phyloP scores from a whole-genome alignment of 495 filamentous ascomycete genomes.

The Aspergillus heteromorphus region DNA sequence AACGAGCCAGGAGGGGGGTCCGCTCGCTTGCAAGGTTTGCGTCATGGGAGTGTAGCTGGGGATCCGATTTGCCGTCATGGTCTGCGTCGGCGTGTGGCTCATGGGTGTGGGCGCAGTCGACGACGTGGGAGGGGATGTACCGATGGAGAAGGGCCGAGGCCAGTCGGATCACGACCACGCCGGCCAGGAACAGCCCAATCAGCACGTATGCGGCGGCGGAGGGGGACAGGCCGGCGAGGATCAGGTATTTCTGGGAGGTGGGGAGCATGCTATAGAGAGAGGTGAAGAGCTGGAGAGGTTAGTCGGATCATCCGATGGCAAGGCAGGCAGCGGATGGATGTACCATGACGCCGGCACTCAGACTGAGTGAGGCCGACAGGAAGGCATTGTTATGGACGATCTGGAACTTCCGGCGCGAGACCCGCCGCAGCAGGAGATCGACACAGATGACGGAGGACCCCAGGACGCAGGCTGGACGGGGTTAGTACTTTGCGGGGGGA shows the following conservation, averaged over 20 bases:
- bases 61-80: constrained; percentile 20
- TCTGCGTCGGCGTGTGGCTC: constrained; percentile 43
- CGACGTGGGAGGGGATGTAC: constrained; percentile 85
- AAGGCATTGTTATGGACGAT: constrained; percentile 88
- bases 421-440: constrained; percentile 65
- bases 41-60: constrained; percentile 15
- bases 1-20: constrained; percentile 38
- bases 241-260: constrained; percentile 69
- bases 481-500: constrained; percentile 8
- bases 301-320: constrained; percentile 5
- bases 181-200: constrained; percentile 71
- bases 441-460: constrained; percentile 84
- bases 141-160: constrained; percentile 75
- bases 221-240: constrained; percentile 58
- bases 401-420: constrained; percentile 72
- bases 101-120: constrained; percentile 86
- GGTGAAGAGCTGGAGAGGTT: constrained; percentile 68
- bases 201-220: constrained; percentile 64
- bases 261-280: constrained; percentile 94
- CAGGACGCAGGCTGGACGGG: constrained; percentile 64
- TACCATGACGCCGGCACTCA: constrained; percentile 98
- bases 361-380: constrained; percentile 77
- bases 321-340: constrained; percentile 16
- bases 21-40: constrained; percentile 30
- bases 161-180: constrained; percentile 78